Base-by-base conservation (phyloP, 306 rosid genomes). In the Dryas drummondii region DNA sequence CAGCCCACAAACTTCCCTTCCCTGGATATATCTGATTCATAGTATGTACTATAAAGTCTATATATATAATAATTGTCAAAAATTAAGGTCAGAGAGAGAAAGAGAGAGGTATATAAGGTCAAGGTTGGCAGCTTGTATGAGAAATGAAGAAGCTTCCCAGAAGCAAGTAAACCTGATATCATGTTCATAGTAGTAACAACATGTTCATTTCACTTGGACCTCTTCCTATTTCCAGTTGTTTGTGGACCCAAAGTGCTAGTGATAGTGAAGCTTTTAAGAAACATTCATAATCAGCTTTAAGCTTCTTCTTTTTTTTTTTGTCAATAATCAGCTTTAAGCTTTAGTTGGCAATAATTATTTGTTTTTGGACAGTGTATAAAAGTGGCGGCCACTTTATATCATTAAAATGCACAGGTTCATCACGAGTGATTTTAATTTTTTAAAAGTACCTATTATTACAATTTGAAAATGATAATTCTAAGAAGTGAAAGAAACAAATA, bases 131-230 rank as follows among this genome's bases (percentile, higher is more conserved):
- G 83, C 83, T 72, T 4, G 52, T 14, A 19, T 40, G 60, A 7
- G 41, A 7, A 11, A 65, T 7, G 15, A 45, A 68, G 91, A 80
- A 84, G 17, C 75, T 84, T 86, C 96, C 19, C 1, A 57, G 96
- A 32, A 32, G 37, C 84, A 86, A 48, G 68, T 66, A 42, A 41
- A 56, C 5, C 10, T 11, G 63, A 17, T 26, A 55, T 4, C 53
- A 14, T 32, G 37, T 32, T 2, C 3, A 32, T 1, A 32, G 2
- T 32, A 49, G 42, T 0, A 1, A 27, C 0, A 63, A 16, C 61
- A 68, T 68, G 83, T 86, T 84, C 89, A 87, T 79, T 90, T 86
- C 82, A 90, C 87, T 41, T 88, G 84, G 92, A 84, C 90, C 3
- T 5, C 52, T 46, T 55, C 19, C 47, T 19, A 15, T 45, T 32